Conservation (phyloP, 2,329 filamentous ascomycete species). For the Neonectria faginata region DNA sequence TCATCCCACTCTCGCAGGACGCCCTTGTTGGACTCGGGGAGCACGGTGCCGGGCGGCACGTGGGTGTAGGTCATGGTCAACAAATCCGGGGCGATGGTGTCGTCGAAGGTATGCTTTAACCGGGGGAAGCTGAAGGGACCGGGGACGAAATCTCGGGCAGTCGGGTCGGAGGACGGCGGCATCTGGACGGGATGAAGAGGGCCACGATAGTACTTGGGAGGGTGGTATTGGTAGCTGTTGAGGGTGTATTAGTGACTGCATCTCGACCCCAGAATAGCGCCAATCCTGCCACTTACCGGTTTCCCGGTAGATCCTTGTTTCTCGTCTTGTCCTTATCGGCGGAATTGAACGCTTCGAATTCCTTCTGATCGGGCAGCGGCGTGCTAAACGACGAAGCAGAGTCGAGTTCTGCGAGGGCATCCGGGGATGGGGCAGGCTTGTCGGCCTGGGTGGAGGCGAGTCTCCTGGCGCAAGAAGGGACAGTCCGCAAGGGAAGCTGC, state of each 20-base stretch:
- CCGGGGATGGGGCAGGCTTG: slow-evolving; percentile 43
- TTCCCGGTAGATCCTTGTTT: slow-evolving; percentile 57
- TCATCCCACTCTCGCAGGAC: slow-evolving; percentile 88
- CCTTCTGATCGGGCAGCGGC: slow-evolving; percentile 54
- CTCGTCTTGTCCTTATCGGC: slow-evolving; percentile 52
- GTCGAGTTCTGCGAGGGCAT: slow-evolving; percentile 62
- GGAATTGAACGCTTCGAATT: slow-evolving; percentile 56
- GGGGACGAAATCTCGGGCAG: slow-evolving; percentile 87
- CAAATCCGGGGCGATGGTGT: slow-evolving; percentile 87
- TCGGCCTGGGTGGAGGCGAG: slow-evolving; percentile 61
- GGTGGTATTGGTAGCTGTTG: slow-evolving; percentile 91
- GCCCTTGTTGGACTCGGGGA: slow-evolving; percentile 62
- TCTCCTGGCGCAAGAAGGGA: slow-evolving; percentile 49
- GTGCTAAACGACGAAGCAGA: slow-evolving; percentile 60
- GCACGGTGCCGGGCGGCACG: slow-evolving; percentile 78
- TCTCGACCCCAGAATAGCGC: neutral
- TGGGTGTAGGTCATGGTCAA: slow-evolving; percentile 91
- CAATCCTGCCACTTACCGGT: slow-evolving; percentile 53
- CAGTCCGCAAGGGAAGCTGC: slow-evolving; percentile 43
- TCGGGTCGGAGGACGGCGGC: slow-evolving; percentile 85
- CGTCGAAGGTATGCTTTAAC: slow-evolving; percentile 89
- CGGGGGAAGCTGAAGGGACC: slow-evolving; percentile 92
- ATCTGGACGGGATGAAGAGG: slow-evolving; percentile 93
- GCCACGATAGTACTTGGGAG: slow-evolving; percentile 94
- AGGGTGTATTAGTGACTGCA: slow-evolving; percentile 39